These are phyloP conservation scores for Withania somnifera DNA, from an alignment of 305 asterid genomes.

Conservation along the genomic window DNA sequence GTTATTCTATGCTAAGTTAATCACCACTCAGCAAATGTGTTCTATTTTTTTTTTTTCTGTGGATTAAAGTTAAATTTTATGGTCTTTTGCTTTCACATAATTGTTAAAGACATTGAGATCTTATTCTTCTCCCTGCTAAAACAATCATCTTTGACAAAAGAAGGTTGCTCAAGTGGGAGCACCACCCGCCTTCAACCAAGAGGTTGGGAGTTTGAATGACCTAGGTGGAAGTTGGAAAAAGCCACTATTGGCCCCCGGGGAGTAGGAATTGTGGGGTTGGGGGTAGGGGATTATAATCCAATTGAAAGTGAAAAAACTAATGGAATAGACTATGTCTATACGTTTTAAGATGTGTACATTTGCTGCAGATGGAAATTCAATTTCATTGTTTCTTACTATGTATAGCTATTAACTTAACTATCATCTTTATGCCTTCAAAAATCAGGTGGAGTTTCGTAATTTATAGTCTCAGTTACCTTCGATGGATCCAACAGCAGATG, in stretches of 20 bases:
- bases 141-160: not conserved
- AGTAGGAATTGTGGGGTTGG: not conserved
- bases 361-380: not conserved
- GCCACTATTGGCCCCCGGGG: not conserved
- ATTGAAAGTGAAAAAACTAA: not conserved
- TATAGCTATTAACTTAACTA: not conserved
- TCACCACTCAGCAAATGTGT: not conserved
- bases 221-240: not conserved
- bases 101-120: not conserved
- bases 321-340: not conserved
- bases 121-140: not conserved
- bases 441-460: conserved; percentile 28
- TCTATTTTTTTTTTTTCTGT: not conserved
- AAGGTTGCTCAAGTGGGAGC: not conserved
- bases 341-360: not conserved
- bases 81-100: not conserved
- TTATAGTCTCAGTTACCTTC: conserved; percentile 18
- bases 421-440: conserved; percentile 2
- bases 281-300: not conserved
- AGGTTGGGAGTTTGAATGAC: not conserved
- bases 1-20: not conserved
- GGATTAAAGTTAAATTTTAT: not conserved
- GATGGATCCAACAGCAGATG: conserved; percentile 56
- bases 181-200: not conserved
- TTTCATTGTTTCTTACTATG: not conserved